Evolutionary conservation across 768 basidiomycete genomes (phyloP).

Genomic region (Suillus plorans): DNA sequence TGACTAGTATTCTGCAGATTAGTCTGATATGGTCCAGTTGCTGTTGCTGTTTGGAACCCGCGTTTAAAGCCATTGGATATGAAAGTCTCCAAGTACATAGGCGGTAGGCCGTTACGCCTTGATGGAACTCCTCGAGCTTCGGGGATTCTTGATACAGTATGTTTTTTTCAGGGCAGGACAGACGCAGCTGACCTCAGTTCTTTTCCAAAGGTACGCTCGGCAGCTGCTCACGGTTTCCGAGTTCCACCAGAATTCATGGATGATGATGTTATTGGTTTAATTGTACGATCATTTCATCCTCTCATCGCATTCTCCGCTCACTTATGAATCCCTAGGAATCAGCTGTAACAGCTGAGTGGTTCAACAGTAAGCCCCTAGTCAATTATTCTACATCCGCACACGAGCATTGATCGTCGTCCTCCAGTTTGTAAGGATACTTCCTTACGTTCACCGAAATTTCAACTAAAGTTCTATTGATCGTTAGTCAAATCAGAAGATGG

Average conservation of each 20-base stretch:
- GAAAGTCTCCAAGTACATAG: conserved; percentile 66
- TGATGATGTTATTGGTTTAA: conserved; percentile 51
- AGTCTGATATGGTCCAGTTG: conserved; percentile 41
- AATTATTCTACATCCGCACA: neutral
- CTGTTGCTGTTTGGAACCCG: conserved; percentile 62
- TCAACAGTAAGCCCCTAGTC: conserved; percentile 44
- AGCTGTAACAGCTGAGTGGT: conserved; percentile 80
- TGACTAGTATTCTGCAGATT: neutral
- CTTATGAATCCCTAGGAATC: conserved; percentile 46
- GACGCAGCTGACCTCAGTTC: neutral
- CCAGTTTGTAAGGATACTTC: conserved; percentile 24
- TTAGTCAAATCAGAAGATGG: conserved; percentile 75
- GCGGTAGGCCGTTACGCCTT: conserved; percentile 66
- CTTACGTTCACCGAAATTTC: neutral
- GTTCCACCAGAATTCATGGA: conserved; percentile 76
- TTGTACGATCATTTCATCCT: conserved; percentile 40
- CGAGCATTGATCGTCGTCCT: conserved; percentile 9
- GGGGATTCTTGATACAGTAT: conserved; percentile 72
- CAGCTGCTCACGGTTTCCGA: conserved; percentile 66
- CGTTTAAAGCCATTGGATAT: conserved; percentile 60
- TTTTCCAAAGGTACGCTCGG: conserved; percentile 54
- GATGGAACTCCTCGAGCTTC: conserved; percentile 76
- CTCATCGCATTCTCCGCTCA: neutral
- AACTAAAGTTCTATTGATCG: conserved; percentile 13
- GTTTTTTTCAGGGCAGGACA: neutral